phyloP scores from a whole-genome alignment of 2,329 filamentous ascomycete species.

The Dichotomopilus funicola region DNA sequence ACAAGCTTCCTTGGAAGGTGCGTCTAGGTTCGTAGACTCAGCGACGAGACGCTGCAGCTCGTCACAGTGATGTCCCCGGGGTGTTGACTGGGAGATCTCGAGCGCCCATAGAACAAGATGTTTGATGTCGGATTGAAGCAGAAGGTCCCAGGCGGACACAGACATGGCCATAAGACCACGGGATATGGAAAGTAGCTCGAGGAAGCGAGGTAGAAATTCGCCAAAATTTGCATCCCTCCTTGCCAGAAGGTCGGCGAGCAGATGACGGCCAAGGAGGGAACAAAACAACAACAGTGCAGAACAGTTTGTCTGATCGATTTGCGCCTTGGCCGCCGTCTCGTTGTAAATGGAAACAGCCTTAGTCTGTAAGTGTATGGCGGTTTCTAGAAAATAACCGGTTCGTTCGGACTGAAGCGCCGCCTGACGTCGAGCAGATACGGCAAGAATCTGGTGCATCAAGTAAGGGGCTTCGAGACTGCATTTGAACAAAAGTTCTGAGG shows the following conservation, averaged over 20 bases:
- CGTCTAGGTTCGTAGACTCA: slow-evolving; percentile 10
- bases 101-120: slow-evolving; percentile 19
- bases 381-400: slow-evolving; percentile 26
- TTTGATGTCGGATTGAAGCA: slow-evolving; percentile 20
- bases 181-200: slow-evolving; percentile 35
- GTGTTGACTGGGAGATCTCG: slow-evolving; percentile 10
- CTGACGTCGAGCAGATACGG: slow-evolving; percentile 32
- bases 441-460: slow-evolving; percentile 33
- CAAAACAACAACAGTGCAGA: slow-evolving; percentile 40
- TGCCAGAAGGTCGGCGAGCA: slow-evolving; percentile 41
- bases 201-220: slow-evolving; percentile 36
- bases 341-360: slow-evolving; percentile 37
- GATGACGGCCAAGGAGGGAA: slow-evolving; percentile 39
- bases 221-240: slow-evolving; percentile 35
- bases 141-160: slow-evolving; percentile 18
- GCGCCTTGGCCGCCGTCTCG: slow-evolving; percentile 16
- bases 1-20: slow-evolving; percentile 13
- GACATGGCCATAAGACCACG: slow-evolving; percentile 21
- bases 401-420: slow-evolving; percentile 23
- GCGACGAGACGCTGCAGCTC: slow-evolving; percentile 13
- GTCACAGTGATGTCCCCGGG: slow-evolving; percentile 17
- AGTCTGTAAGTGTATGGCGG: slow-evolving; percentile 39
- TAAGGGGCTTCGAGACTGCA: slow-evolving; percentile 28
- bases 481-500: slow-evolving; percentile 12
- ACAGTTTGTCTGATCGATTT: slow-evolving; percentile 28